Evolutionary conservation across 768 basidiomycete species (phyloP).

Genomic region (Boletus barrowsii): DNA sequence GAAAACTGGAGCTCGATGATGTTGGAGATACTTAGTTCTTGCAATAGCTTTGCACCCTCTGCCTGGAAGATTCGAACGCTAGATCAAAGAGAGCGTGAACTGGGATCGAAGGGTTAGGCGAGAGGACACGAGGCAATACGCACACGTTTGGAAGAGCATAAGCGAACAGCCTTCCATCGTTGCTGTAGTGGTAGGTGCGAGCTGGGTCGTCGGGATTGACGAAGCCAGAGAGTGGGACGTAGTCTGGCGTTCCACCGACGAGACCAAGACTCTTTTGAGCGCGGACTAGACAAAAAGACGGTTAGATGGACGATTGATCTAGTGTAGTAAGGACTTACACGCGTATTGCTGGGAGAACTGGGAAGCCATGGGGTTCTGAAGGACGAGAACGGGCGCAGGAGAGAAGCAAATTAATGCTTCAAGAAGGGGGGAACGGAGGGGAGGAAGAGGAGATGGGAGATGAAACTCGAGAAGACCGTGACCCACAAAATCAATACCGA

Average conservation of each 20-base stretch:
- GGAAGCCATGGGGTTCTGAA: slow-evolving; percentile 56
- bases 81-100: slow-evolving; percentile 6
- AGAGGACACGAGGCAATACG: slow-evolving; percentile 33
- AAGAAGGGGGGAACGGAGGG: slow-evolving; percentile 12
- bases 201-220: slow-evolving; percentile 66
- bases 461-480: slow-evolving; percentile 15
- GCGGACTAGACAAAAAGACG: slow-evolving; percentile 55
- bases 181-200: slow-evolving; percentile 77
- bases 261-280: slow-evolving; percentile 93
- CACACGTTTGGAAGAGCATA: slow-evolving; percentile 76
- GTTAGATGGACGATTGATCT: slow-evolving; percentile 17
- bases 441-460: slow-evolving; percentile 24
- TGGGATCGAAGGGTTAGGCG: slow-evolving; percentile 9
- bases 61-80: slow-evolving; percentile 80
- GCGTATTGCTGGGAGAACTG: slow-evolving; percentile 80
- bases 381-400: slow-evolving; percentile 34
- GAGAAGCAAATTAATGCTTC: slow-evolving; percentile 87
- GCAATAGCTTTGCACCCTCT: slow-evolving; percentile 67
- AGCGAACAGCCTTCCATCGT: slow-evolving; percentile 84
- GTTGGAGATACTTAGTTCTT: slow-evolving; percentile 71
- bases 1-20: slow-evolving; percentile 88
- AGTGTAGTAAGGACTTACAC: slow-evolving; percentile 50
- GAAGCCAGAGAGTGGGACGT: slow-evolving; percentile 61
- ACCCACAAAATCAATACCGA: neutral
- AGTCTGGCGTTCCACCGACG: slow-evolving; percentile 78